Base-by-base conservation (phyloP, 345 rosid species). In the Aurinia saxatilis region DNA sequence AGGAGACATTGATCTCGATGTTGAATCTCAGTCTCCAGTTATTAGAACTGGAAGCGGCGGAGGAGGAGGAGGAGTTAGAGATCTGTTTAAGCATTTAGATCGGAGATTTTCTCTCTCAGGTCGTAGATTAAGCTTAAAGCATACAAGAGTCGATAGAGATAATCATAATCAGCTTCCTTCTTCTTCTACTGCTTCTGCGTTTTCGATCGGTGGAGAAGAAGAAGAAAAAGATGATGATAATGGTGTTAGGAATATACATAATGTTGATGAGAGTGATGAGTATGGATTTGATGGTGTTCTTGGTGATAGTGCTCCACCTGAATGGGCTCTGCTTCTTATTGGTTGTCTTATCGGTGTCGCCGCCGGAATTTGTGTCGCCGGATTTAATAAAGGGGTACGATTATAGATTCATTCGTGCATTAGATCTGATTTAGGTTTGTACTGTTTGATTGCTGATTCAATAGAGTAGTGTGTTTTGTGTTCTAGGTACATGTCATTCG, bases 301-400 rank as follows among this genome's bases (percentile, higher is more conserved):
- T 8, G 88, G 74, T 5, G 95, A 85, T 47, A 84, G 80, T 39
- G 97, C 96, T 13, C 88, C 98, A 45, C 98, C 98, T 13, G 97
- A 92, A 50, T 89, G 99, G 95, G 97, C 93, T 29, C 69, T 92
- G 68, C 85, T 92, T 45, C 96, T 93, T 33, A 76, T 93, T 50
- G 88, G 97, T 2, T 87, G 96, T 77, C 87, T 92, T 49, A 84
- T 92, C 16, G 96, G 96, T 41, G 89, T 92, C 16, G 93, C 95
- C 55, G 81, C 96, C 19, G 98, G 97, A 55, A 79, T 92, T 44
- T 87, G 82, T 34, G 98, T 92, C 3, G 95, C 99, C n/a, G 91
- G 84, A 11, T 93, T 93, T 75, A 89, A 82, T 57, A 80, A 77
- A 50, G 96, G 96, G 82, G 98, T 91, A 64, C 12, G 83, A 23